Evolutionary conservation across 169 alveolate genomes (phyloP).

Genomic region (Theileria annulata): DNA sequence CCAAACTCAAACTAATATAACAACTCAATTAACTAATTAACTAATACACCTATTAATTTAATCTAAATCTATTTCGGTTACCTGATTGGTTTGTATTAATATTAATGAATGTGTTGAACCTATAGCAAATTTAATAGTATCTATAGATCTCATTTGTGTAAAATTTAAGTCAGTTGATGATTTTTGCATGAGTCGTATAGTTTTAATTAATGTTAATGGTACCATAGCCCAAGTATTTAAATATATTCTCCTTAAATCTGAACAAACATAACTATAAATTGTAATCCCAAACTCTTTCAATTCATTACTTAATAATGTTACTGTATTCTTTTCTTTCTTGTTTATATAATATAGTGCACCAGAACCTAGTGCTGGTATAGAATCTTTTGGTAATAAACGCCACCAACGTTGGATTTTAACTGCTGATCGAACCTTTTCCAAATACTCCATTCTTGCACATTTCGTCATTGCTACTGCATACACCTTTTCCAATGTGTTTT

Average conservation of each 20-base stretch:
- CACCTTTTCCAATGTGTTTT: conserved; percentile 50
- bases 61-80: background rate
- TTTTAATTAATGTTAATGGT: conserved; percentile 56
- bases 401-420: conserved; percentile 75
- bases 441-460: conserved; percentile 58
- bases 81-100: conserved; percentile 22
- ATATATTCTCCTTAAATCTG: conserved; percentile 64
- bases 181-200: conserved; percentile 28
- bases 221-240: conserved; percentile 78
- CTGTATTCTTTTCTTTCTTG: conserved; percentile 34
- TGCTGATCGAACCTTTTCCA: conserved; percentile 60
- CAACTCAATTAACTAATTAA: too few relatives aligned
- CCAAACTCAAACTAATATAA: too few relatives aligned
- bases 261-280: conserved; percentile 44
- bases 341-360: conserved; percentile 50
- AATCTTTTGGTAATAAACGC: conserved; percentile 40
- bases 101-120: conserved; percentile 55
- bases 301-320: background rate
- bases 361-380: conserved; percentile 15
- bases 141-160: conserved; percentile 15
- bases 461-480: conserved; percentile 75
- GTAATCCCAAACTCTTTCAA: conserved; percentile 4
- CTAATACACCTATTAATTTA: too few relatives aligned
- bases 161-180: conserved; percentile 22
- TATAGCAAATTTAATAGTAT: conserved; percentile 34